Percentiles rank a stretch among this genome's conserved stretches.
These are phyloP conservation scores for Trametes maxima DNA, from an alignment of 768 basidiomycete genomes.

Conservation along the genomic window DNA sequence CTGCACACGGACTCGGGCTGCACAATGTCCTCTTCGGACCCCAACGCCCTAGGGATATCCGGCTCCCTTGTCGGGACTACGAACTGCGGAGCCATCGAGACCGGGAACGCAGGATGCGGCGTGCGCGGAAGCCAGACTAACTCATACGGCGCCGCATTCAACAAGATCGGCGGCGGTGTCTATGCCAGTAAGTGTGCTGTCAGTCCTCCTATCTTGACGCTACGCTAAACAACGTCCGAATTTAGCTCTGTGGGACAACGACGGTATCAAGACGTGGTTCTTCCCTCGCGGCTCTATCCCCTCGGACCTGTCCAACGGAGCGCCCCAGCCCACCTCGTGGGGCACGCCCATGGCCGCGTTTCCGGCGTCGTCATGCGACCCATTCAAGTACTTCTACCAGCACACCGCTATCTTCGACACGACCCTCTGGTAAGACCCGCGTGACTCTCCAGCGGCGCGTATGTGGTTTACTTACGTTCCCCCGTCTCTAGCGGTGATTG, in stretches of 20 bases:
- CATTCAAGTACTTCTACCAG: slow-evolving; percentile 75
- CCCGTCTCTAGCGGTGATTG: slow-evolving; percentile 73
- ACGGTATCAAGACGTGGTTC: slow-evolving; percentile 80
- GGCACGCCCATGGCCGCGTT: slow-evolving; percentile 77
- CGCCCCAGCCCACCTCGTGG: slow-evolving; percentile 80
- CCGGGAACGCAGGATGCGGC: slow-evolving; percentile 82
- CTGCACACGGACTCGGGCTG: slow-evolving; percentile 80
- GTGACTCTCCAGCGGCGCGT: neutral
- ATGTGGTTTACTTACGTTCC: slow-evolving; percentile 7
- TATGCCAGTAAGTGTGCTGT: slow-evolving; percentile 72
- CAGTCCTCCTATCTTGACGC: neutral
- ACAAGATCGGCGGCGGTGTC: slow-evolving; percentile 81
- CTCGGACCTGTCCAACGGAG: slow-evolving; percentile 68
- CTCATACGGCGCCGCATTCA: slow-evolving; percentile 87
- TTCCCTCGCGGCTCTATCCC: slow-evolving; percentile 79
- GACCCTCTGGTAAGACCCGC: slow-evolving; percentile 66
- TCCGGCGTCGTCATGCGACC: slow-evolving; percentile 74
- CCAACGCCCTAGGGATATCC: slow-evolving; percentile 53
- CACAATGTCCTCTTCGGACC: slow-evolving; percentile 51
- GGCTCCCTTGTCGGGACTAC: slow-evolving; percentile 69
- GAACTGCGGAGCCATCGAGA: slow-evolving; percentile 70
- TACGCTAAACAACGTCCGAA: slow-evolving; percentile 1
- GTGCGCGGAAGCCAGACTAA: slow-evolving; percentile 58
- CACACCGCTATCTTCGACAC: slow-evolving; percentile 85
- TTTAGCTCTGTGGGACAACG: slow-evolving; percentile 75